A percentile compares a stretch with the other conserved stretches of the same genome.
These are phyloP conservation scores for Pseudoturritis turrita DNA, from an alignment of 345 rosid species.

Conservation along the genomic window DNA sequence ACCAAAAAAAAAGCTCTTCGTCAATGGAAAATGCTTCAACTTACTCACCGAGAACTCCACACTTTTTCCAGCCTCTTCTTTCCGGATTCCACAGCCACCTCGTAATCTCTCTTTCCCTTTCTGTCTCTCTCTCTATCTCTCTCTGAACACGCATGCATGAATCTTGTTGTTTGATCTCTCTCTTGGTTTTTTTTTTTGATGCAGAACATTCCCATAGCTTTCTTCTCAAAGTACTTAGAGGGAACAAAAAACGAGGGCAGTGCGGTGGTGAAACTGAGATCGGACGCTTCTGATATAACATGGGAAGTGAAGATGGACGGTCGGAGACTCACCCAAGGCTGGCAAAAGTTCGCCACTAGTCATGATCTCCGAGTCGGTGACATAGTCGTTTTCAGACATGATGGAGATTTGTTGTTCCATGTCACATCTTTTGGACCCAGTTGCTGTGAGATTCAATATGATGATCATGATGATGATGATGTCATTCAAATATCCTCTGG, in stretches of 20 bases:
- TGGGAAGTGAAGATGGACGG: slow-evolving; percentile 16
- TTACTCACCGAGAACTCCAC: neutral
- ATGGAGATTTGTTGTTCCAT: slow-evolving; percentile 6
- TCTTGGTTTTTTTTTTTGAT: neutral
- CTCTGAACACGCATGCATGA: neutral
- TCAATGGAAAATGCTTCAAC: slow-evolving; percentile 12
- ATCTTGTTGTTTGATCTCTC: neutral
- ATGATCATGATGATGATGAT: neutral
- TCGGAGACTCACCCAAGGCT: slow-evolving; percentile 17
- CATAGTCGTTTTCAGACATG: slow-evolving; percentile 15
- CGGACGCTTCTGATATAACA: neutral
- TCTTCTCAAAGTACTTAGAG: slow-evolving; percentile 1
- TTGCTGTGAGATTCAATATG: slow-evolving; percentile 19
- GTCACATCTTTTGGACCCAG: slow-evolving; percentile 14
- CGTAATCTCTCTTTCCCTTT: neutral
- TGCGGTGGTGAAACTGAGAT: neutral
- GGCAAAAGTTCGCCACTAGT: slow-evolving; percentile 11
- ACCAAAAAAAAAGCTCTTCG: neutral
- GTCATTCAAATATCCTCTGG: slow-evolving; percentile 2
- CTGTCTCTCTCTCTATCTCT: no score
- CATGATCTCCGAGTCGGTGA: slow-evolving; percentile 15
- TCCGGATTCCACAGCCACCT: neutral
- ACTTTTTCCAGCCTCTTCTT: slow-evolving; percentile 14
- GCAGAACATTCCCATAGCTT: slow-evolving; percentile 3
- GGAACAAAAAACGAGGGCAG: neutral